Percentiles rank a stretch among this genome's conserved stretches.
Conservation (phyloP, 1,284 basidiomycete species). For the Sporisorium exsertum region DNA sequence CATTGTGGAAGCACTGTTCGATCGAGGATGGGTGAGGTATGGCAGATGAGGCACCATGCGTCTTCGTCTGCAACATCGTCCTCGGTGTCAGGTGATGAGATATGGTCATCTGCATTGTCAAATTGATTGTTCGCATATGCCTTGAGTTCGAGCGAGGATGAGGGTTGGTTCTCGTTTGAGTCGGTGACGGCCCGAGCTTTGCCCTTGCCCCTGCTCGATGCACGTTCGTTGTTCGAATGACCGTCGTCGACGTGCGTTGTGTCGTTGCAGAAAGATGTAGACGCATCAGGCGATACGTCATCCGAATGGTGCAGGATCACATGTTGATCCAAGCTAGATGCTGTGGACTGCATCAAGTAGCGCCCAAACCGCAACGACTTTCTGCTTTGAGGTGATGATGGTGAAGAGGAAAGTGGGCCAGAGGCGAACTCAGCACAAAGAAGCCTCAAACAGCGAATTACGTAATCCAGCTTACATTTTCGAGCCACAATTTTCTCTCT, state of each 20-base stretch:
- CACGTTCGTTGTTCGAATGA: background rate
- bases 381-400: background rate
- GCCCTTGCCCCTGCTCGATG: background rate
- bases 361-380: background rate
- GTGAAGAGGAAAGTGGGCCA: background rate
- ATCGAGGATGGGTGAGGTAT: conserved; percentile 57
- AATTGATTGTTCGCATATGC: too few relatives aligned
- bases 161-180: too few relatives aligned
- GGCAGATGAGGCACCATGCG: conserved; percentile 66
- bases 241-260: background rate
- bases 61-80: conserved; percentile 31
- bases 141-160: too few relatives aligned
- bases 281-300: background rate
- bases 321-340: background rate
- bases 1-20: conserved; percentile 62
- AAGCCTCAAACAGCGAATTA: background rate
- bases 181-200: background rate
- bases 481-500: background rate
- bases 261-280: background rate
- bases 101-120: too few relatives aligned
- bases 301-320: background rate
- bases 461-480: background rate
- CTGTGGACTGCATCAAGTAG: background rate
- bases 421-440: background rate
- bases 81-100: too few relatives aligned